These are phyloP conservation scores for Fusarium tupiense DNA, from an alignment of 2,329 filamentous ascomycete genomes.

Conservation along the genomic window DNA sequence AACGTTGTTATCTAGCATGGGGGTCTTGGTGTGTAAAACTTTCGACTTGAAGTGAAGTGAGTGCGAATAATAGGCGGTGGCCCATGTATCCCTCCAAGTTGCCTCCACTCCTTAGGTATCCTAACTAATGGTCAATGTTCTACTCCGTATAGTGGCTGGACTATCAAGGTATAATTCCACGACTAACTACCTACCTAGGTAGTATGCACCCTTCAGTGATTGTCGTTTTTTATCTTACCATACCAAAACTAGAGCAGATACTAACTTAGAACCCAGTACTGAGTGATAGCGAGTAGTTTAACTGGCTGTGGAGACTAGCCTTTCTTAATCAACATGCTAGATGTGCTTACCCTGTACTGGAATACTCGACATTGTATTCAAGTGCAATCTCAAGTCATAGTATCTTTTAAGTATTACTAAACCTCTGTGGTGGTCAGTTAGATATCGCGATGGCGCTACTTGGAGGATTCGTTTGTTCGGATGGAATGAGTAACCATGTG, in stretches of 20 bases:
- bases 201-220: neutral
- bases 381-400: neutral
- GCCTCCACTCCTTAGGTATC: neutral
- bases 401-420: neutral
- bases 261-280: neutral
- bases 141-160: neutral
- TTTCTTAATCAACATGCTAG: neutral
- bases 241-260: neutral
- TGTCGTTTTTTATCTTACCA: too few relatives aligned
- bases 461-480: neutral
- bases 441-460: too few relatives aligned
- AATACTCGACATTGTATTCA: neutral
- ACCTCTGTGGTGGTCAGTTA: neutral
- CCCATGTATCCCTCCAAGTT: neutral
- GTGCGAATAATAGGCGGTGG: neutral
- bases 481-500: neutral
- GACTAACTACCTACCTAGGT: neutral
- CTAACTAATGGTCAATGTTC: neutral
- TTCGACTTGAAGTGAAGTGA: neutral
- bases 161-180: constrained; percentile 5
- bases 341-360: neutral
- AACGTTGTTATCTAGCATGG: neutral
- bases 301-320: neutral
- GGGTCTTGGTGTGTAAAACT: neutral
- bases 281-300: neutral